phyloP scores from a whole-genome alignment of 805 yeast genomes.

The Candida fluviatilis region DNA sequence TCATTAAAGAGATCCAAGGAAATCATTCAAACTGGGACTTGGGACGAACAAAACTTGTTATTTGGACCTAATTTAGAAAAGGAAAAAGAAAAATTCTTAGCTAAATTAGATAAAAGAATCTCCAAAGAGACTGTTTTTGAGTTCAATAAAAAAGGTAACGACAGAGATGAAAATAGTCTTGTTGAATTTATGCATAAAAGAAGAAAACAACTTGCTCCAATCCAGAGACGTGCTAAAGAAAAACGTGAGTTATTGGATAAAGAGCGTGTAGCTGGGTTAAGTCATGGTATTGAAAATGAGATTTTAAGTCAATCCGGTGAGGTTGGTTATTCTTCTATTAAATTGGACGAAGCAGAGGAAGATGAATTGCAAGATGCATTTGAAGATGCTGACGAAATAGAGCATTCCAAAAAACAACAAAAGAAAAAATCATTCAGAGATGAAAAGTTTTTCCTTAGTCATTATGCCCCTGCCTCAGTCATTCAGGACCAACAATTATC shows the following conservation, averaged over 20 bases:
- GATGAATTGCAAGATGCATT: constrained; percentile 45
- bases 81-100: constrained; percentile 70
- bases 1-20: constrained; percentile 85
- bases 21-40: constrained; percentile 57
- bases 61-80: constrained; percentile 74
- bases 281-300: constrained; percentile 73
- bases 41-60: constrained; percentile 85
- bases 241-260: constrained; percentile 61
- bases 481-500: constrained; percentile 78
- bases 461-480: constrained; percentile 77
- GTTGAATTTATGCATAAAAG: constrained; percentile 82
- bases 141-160: constrained; percentile 49
- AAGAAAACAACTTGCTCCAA: constrained; percentile 83
- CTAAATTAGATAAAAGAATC: constrained; percentile 61
- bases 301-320: constrained; percentile 52
- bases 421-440: constrained; percentile 60
- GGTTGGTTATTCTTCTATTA: constrained; percentile 43
- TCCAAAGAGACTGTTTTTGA: constrained; percentile 93
- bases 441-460: constrained; percentile 76
- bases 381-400: constrained; percentile 48
- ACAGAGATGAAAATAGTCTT: constrained; percentile 54
- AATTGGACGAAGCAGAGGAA: constrained; percentile 33
- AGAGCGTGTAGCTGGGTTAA: constrained; percentile 71
- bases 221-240: constrained; percentile 75
- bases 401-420: constrained; percentile 17